These are phyloP conservation scores for Pseudomassariella vexata DNA, from an alignment of 2,329 filamentous ascomycete species.

Conservation along the genomic window DNA sequence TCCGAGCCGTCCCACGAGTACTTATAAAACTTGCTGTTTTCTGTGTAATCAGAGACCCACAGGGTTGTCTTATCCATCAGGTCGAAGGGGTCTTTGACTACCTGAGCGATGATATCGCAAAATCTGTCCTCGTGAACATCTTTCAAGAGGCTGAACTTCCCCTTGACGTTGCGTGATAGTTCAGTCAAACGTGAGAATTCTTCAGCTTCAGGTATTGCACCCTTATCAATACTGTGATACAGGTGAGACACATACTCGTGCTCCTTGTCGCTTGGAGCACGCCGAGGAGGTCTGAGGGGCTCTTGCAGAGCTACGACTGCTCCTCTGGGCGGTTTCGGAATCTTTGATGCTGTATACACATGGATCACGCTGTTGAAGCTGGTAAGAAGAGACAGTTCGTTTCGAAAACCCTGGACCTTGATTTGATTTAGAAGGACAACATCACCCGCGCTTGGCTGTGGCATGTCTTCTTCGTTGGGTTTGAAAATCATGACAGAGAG, in stretches of 20 bases:
- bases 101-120: conserved; percentile 65
- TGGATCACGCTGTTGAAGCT: conserved; percentile 35
- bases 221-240: conserved; percentile 38
- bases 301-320: conserved; percentile 26
- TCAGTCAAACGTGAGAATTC: conserved; percentile 35
- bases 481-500: conserved; percentile 58
- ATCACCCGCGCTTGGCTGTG: conserved; percentile 47
- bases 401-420: conserved; percentile 37
- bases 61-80: conserved; percentile 47
- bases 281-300: conserved; percentile 6
- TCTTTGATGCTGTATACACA: conserved; percentile 33
- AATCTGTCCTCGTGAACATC: conserved; percentile 53
- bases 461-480: conserved; percentile 37
- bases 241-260: conserved; percentile 41
- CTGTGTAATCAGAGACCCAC: conserved; percentile 80
- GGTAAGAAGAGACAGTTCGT: conserved; percentile 37
- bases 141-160: conserved; percentile 61
- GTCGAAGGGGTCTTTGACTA: conserved; percentile 49
- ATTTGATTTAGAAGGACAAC: conserved; percentile 57
- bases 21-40: conserved; percentile 58
- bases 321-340: conserved; percentile 32
- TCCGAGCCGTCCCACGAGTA: conserved; percentile 29
- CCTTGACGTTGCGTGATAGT: conserved; percentile 35
- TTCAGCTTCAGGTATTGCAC: conserved; percentile 31
- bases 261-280: conserved; percentile 23